Percentiles rank a stretch among this genome's conserved stretches.
phyloP scores from a whole-genome alignment of 164 flowering plant genomes.

The Paratinospora sagittata region DNA sequence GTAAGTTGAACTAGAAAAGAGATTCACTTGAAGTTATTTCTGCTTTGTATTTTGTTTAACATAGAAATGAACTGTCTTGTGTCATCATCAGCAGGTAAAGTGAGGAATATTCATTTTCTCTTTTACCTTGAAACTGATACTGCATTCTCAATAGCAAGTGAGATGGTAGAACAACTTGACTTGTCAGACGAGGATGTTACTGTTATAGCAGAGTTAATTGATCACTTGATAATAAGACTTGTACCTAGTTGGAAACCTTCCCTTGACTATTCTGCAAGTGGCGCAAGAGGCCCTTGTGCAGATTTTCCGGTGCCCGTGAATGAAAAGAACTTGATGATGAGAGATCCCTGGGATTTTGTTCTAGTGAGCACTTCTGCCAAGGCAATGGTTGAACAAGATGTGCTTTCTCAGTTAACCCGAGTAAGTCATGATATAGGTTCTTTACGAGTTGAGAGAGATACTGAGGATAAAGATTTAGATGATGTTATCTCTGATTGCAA shows the following conservation, averaged over 20 bases:
- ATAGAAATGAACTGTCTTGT: background rate
- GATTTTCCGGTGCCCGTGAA: constrained; percentile 12
- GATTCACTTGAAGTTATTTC: background rate
- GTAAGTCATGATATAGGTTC: constrained; percentile 4
- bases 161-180: constrained; percentile 74
- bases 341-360: constrained; percentile 18
- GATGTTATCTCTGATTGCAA: constrained; percentile 11
- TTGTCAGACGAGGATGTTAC: constrained; percentile 43
- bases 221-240: constrained; percentile 43
- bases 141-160: constrained; percentile 50
- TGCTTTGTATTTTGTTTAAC: background rate
- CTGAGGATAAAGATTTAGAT: constrained; percentile 5
- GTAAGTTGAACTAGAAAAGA: constrained; percentile 25
- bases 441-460: constrained; percentile 2
- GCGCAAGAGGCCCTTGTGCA: constrained; percentile 9
- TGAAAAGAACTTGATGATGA: constrained; percentile 12
- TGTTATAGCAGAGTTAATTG: constrained; percentile 55
- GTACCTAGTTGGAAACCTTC: constrained; percentile 46
- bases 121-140: constrained; percentile 67
- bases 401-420: constrained; percentile 3
- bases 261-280: constrained; percentile 15
- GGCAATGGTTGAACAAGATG: constrained; percentile 11
- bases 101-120: constrained; percentile 46
- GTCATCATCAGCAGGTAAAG: constrained; percentile 37
- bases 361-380: background rate